Conservation (phyloP, 768 basidiomycete genomes). For the Amanita subjunquillea region DNA sequence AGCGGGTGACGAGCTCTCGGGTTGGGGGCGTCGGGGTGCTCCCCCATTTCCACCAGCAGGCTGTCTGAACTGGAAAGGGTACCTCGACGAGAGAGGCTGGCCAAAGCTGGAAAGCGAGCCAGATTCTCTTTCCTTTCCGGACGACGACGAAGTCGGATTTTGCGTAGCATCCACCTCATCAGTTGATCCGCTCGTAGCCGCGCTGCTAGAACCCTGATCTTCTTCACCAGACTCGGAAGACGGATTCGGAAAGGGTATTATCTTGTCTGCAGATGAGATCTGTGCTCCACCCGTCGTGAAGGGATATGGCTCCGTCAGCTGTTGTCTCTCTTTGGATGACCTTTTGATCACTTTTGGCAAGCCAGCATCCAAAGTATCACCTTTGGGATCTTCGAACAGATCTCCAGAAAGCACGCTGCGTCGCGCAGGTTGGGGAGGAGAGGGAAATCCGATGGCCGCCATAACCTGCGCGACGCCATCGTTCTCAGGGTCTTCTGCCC, state of each 20-base stretch:
- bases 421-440: conserved; percentile 40
- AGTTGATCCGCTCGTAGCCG: conserved; percentile 10
- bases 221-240: conserved; percentile 18
- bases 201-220: conserved; percentile 22
- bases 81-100: conserved; percentile 49
- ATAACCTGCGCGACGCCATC: conserved; percentile 50
- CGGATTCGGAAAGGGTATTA: conserved; percentile 68
- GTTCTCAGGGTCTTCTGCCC: conserved; percentile 4
- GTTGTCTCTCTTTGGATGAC: conserved; percentile 35
- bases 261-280: conserved; percentile 44
- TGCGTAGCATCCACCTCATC: conserved; percentile 12
- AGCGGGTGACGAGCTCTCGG: background rate
- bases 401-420: conserved; percentile 53
- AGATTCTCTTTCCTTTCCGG: conserved; percentile 35
- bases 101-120: conserved; percentile 84
- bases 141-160: conserved; percentile 9
- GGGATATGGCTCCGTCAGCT: conserved; percentile 55
- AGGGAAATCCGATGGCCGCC: conserved; percentile 45
- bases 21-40: background rate
- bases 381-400: conserved; percentile 47
- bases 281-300: conserved; percentile 55
- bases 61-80: conserved; percentile 59
- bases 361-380: conserved; percentile 10
- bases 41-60: conserved; percentile 14
- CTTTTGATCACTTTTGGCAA: conserved; percentile 26